Evolutionary conservation across 768 basidiomycete genomes (phyloP), one percentile per base, ranked within the genome.

Genomic region (Pleurotus giganteus): DNA sequence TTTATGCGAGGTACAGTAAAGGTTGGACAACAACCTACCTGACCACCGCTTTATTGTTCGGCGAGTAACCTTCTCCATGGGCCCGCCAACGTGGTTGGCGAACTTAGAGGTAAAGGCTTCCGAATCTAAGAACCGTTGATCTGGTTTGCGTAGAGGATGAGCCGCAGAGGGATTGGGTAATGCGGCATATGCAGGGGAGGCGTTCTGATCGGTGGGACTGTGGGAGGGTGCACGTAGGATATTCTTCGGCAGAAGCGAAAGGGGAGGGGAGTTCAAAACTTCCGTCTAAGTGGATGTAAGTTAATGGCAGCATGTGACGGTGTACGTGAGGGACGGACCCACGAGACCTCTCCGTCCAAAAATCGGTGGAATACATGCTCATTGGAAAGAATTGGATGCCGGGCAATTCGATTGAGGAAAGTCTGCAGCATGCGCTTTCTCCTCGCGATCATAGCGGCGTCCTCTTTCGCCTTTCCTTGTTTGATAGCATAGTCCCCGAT

Each of bases 321-420:
- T n/a, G 47, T 11, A 41, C 45, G 47, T 3, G 19, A 32, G 17
- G 43, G 13, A 69, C 85, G 32, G 60, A 92, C 91, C 97, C 97
- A 99, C 42, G 94, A 95, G 21, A 96, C 92, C 54, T 96, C 92
- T 26, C 93, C 92, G 61, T 97, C 93, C 34, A 99, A 76, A 71
- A 99, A 99, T 6, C 94, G 83, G 69, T 97, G 94, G 62, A 98
- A 95, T 34, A 98, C 87, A 70, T 95, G 91, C 61, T 98, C 97
- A 53, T 94, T 92, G 4, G 94, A 95, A 47, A 98, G 69, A 54
- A 97, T 96, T n/a, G 92, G 93, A 71, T 98, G 97, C 28, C 85
- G 80, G 13, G 86, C 88, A 49, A 96, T 70, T 51, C 97, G 83
- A 65, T 96, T 95, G 42, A 99, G 75, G 72, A 98, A 99, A 2